Conservation (phyloP, 2,329 filamentous ascomycete species). For the Sarocladium kiliense region DNA sequence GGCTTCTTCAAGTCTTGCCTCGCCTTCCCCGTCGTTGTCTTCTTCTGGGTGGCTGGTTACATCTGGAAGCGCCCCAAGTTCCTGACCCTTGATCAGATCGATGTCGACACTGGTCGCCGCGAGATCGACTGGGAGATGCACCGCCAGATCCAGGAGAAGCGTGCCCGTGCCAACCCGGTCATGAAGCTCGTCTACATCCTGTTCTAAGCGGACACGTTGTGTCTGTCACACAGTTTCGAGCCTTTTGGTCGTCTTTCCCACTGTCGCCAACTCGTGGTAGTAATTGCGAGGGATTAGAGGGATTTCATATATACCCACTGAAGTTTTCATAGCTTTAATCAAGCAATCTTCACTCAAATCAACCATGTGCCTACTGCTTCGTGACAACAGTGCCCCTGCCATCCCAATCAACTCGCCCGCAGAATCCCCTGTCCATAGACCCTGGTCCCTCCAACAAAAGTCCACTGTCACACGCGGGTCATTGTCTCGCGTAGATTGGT, state of each 20-base stretch:
- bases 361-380: not conserved
- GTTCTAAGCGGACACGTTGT: slow-evolving; percentile 2
- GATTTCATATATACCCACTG: slow-evolving; percentile 7
- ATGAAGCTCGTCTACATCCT: slow-evolving; percentile 11
- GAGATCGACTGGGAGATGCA: slow-evolving; percentile 53
- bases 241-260: not conserved
- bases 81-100: slow-evolving; percentile 54
- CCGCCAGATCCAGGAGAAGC: slow-evolving; percentile 12
- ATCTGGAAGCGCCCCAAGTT: slow-evolving; percentile 59
- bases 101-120: slow-evolving; percentile 60
- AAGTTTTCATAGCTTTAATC: slow-evolving; percentile 2
- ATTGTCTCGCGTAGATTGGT: not conserved
- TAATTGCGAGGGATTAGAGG: not conserved
- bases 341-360: slow-evolving; percentile 2
- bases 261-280: not conserved
- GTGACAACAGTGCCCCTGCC: no score
- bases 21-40: slow-evolving; percentile 46
- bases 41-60: slow-evolving; percentile 51
- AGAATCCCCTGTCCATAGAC: no score
- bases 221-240: not conserved
- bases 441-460: no score
- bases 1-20: slow-evolving; percentile 52
- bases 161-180: slow-evolving; percentile 6
- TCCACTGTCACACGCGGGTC: not conserved
- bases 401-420: no score